A percentile compares a stretch with the other conserved stretches of the same genome.
Evolutionary conservation across 192 early-diverging fungal genomes (phyloP).

Genomic region (Backusella luteola): DNA sequence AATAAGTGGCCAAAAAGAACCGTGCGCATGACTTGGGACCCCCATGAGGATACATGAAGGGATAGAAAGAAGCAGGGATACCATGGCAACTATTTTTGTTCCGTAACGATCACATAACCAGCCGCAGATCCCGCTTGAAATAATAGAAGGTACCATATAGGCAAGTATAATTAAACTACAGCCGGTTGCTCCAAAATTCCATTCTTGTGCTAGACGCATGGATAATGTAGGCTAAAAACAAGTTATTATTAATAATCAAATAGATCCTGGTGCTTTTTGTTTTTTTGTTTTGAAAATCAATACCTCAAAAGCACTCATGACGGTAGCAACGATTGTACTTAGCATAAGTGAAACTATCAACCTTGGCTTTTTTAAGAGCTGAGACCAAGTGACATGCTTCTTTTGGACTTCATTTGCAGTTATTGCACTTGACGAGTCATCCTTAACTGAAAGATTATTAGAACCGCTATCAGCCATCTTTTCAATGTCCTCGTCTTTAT

Average conservation of each 20-base stretch:
- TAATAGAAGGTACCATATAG: conserved; percentile 36
- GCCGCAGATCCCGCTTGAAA: conserved; percentile 38
- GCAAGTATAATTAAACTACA: conserved; percentile 42
- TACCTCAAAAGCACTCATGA: conserved; percentile 31
- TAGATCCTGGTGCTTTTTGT: too few relatives aligned
- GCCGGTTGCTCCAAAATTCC: conserved; percentile 34
- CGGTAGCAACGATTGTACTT: conserved; percentile 15
- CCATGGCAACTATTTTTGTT: conserved; percentile 38
- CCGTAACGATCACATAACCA: conserved; percentile 46
- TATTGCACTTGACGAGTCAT: neutral
- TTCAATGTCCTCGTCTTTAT: neutral
- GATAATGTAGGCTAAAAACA: conserved; percentile 41
- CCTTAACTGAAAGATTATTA: neutral
- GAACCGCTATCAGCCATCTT: neutral
- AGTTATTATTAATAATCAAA: neutral
- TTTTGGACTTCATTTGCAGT: neutral
- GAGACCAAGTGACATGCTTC: neutral
- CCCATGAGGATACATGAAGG: conserved; percentile 33
- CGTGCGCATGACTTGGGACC: conserved; percentile 16
- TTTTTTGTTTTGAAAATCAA: neutral
- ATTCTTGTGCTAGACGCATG: conserved; percentile 34
- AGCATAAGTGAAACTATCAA: conserved; percentile 16
- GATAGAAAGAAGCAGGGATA: conserved; percentile 20
- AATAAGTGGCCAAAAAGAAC: conserved; percentile 26
- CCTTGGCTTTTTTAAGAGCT: conserved; percentile 11